Percentiles rank a stretch among this genome's conserved stretches.
These are phyloP conservation scores for Pythium aphanidermatum DNA, from an alignment of 352 stramenopile genomes.

Conservation along the genomic window DNA sequence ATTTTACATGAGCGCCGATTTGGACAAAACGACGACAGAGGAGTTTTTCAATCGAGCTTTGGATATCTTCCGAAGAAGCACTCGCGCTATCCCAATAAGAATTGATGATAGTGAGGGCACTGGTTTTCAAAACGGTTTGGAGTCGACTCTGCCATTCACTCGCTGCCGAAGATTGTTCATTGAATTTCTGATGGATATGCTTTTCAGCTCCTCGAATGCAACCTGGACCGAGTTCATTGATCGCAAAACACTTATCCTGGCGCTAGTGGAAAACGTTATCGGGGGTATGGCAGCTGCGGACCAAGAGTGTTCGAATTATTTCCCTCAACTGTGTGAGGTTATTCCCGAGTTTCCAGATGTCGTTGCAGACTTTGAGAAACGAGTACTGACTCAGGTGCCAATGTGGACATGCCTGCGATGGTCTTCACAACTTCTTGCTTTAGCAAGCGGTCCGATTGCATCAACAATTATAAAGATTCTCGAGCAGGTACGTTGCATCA, in stretches of 20 bases:
- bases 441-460: slow-evolving; percentile 51
- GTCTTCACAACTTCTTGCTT: slow-evolving; percentile 71
- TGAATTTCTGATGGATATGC: slow-evolving; percentile 59
- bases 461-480: slow-evolving; percentile 52
- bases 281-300: slow-evolving; percentile 53
- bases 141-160: slow-evolving; percentile 21
- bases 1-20: slow-evolving; percentile 47
- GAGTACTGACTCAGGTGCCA: slow-evolving; percentile 39
- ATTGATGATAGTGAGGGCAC: too few species aligned
- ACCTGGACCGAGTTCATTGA: slow-evolving; percentile 36
- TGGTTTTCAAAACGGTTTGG: too few species aligned
- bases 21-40: slow-evolving; percentile 35
- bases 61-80: slow-evolving; percentile 51
- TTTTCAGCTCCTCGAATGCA: slow-evolving; percentile 32
- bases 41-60: slow-evolving; percentile 54
- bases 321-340: slow-evolving; percentile 64
- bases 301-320: slow-evolving; percentile 67
- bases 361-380: slow-evolving; percentile 35
- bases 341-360: slow-evolving; percentile 45
- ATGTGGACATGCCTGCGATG: slow-evolving; percentile 79
- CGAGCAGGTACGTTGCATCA: slow-evolving; percentile 48
- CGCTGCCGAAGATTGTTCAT: slow-evolving; percentile 55
- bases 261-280: slow-evolving; percentile 58
- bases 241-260: slow-evolving; percentile 30
- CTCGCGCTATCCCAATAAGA: slow-evolving; percentile 9